A percentile compares a stretch with the other conserved stretches of the same genome.
These are phyloP conservation scores for Penicillium roqueforti DNA, from an alignment of 495 filamentous ascomycete genomes.

Conservation along the genomic window DNA sequence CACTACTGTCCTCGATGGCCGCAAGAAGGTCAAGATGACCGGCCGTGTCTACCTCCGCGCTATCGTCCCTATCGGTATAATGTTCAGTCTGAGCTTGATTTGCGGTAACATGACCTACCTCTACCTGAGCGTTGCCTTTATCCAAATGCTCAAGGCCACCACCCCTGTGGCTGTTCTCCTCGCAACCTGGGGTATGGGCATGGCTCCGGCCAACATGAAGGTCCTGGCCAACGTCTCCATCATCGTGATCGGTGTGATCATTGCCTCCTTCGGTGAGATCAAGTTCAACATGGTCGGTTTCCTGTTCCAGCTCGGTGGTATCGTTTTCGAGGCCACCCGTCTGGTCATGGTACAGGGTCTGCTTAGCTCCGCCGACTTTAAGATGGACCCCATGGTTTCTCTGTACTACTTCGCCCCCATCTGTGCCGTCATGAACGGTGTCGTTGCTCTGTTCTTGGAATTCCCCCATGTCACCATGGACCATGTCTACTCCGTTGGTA, in stretches of 20 bases:
- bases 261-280: conserved; percentile 91
- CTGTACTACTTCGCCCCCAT: conserved; percentile 95
- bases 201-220: conserved; percentile 71
- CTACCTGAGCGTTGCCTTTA: conserved; percentile 89
- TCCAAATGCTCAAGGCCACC: conserved; percentile 98
- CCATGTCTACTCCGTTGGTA: conserved; percentile 71
- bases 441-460: conserved; percentile 76
- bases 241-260: conserved; percentile 85
- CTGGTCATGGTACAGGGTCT: conserved; percentile 89
- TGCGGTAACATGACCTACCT: conserved; percentile 92
- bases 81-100: conserved; percentile 92
- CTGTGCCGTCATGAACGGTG: conserved; percentile 84
- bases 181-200: conserved; percentile 76
- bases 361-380: conserved; percentile 84
- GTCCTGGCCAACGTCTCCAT: conserved; percentile 79
- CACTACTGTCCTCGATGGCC: conserved; percentile 79
- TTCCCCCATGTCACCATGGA: conserved; percentile 63
- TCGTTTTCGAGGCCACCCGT: conserved; percentile 85
- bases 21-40: conserved; percentile 91
- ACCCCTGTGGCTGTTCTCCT: conserved; percentile 86
- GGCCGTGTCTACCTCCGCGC: conserved; percentile 84
- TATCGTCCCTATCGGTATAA: conserved; percentile 87
- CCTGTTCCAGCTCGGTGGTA: conserved; percentile 78
- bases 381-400: conserved; percentile 96
- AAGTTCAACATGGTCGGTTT: conserved; percentile 84